These are phyloP conservation scores for Mortierella sp. DNA, from an alignment of 371 early-diverging fungal genomes.

Conservation along the genomic window DNA sequence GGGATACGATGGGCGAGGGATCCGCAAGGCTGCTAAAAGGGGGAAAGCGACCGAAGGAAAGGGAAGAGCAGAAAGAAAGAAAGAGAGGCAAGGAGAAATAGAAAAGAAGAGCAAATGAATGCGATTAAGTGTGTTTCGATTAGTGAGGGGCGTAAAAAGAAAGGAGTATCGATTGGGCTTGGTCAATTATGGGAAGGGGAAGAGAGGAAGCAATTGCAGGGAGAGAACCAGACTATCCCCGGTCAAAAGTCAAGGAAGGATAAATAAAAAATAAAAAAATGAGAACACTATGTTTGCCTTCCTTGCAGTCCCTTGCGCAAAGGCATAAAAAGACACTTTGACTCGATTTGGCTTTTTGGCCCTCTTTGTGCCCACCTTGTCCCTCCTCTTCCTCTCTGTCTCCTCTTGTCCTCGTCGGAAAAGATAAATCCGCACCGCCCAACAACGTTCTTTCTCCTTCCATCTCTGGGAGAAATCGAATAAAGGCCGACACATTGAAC, in stretches of 20 bases:
- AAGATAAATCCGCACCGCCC: constrained; percentile 2
- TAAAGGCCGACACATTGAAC: not conserved
- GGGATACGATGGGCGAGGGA: constrained; percentile 24
- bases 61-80: constrained; percentile 1
- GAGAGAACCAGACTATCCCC: no score
- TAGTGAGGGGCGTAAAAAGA: not conserved
- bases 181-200: not conserved
- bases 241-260: not conserved
- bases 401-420: not conserved
- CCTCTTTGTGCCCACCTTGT: not conserved
- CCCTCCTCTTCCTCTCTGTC: not conserved
- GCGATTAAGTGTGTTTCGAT: not conserved
- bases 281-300: not conserved
- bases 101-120: not conserved
- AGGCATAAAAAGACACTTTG: not conserved
- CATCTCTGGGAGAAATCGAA: not conserved
- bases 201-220: no score
- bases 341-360: not conserved
- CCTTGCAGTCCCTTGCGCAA: not conserved
- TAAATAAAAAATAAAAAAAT: not conserved
- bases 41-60: not conserved
- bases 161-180: not conserved
- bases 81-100: not conserved
- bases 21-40: constrained; percentile 25
- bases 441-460: constrained; percentile 3